These are phyloP conservation scores for Apium graveolens DNA, from an alignment of 129 eudicot species.

Conservation along the genomic window DNA sequence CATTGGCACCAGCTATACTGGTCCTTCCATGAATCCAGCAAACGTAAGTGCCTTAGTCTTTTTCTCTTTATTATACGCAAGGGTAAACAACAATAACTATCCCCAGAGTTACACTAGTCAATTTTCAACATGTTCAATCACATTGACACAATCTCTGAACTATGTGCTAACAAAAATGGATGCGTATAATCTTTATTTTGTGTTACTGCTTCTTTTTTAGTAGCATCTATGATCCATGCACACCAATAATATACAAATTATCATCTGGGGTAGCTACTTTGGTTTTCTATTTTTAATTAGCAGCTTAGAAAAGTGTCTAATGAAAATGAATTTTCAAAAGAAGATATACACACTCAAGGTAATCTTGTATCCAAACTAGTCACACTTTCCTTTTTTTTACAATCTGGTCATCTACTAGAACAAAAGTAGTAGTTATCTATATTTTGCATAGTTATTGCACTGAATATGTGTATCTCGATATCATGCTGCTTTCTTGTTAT, in stretches of 20 bases:
- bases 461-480: not conserved
- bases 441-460: not conserved
- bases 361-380: not conserved
- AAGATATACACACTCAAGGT: not conserved
- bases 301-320: not conserved
- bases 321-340: not conserved
- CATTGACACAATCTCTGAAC: not conserved
- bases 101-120: not conserved
- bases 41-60: slow-evolving; percentile 45
- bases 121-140: not conserved
- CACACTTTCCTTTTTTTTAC: not conserved
- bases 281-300: not conserved
- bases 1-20: slow-evolving; percentile 66
- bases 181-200: not conserved
- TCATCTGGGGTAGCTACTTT: not conserved
- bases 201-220: not conserved
- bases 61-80: not conserved
- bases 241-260: not conserved
- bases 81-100: not conserved
- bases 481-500: not conserved
- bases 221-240: not conserved
- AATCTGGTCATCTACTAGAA: no score
- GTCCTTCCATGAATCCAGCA: slow-evolving; percentile 97
- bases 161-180: not conserved
- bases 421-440: not conserved